Evolutionary conservation across 192 early-diverging fungal genomes (phyloP).

Genomic region (Ambispora gerdemannii): DNA sequence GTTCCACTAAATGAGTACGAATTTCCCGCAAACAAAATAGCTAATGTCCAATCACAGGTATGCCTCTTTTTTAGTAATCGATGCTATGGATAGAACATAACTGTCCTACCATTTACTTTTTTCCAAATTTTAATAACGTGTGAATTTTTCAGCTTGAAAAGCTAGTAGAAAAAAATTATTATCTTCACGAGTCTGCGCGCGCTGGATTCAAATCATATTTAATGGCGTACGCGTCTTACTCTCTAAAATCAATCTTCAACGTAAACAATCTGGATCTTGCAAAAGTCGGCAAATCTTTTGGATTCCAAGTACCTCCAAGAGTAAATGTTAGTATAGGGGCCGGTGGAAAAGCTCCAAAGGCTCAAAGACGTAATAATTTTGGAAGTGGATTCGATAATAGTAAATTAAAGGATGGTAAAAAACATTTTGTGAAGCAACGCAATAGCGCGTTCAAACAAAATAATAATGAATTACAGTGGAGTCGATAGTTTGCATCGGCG

Average conservation of each 20-base stretch:
- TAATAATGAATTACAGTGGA: conserved; percentile 20
- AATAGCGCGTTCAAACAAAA: neutral
- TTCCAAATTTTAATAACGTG: neutral
- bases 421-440: conserved; percentile 17
- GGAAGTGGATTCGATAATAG: conserved; percentile 1
- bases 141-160: conserved; percentile 70
- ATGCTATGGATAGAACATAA: neutral
- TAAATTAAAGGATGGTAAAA: neutral
- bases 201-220: conserved; percentile 97
- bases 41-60: conserved; percentile 89
- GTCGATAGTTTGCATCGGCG: neutral
- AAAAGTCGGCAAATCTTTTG: conserved; percentile 92
- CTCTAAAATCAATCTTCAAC: conserved; percentile 94
- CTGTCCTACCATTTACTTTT: neutral
- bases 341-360: conserved; percentile 19
- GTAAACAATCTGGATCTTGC: conserved; percentile 86
- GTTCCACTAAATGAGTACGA: conserved; percentile 99
- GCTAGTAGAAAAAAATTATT: conserved; percentile 97
- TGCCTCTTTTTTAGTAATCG: neutral
- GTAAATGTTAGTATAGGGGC: conserved; percentile 70
- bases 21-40: conserved; percentile 90
- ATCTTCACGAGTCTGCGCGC: conserved; percentile 91
- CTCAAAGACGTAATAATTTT: neutral
- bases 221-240: conserved; percentile 92
- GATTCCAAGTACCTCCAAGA: conserved; percentile 92